Conservation (phyloP, 371 early-diverging fungal genomes). For the Circinella umbellata region DNA sequence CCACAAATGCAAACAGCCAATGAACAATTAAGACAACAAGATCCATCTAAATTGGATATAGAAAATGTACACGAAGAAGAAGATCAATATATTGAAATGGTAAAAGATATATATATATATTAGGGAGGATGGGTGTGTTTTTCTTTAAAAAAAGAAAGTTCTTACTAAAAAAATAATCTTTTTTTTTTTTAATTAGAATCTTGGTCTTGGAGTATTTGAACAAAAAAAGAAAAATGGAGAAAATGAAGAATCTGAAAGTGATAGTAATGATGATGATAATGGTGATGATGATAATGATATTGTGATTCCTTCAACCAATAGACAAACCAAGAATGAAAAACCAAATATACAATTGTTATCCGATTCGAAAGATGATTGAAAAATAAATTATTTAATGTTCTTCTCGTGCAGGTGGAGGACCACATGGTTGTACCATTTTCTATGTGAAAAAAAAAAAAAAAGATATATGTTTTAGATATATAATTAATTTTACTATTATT, state of each 20-base stretch:
- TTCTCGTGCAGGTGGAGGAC: slow-evolving; percentile 66
- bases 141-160: background rate
- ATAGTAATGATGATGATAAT: slow-evolving; percentile 26
- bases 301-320: slow-evolving; percentile 41
- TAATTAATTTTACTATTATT: background rate
- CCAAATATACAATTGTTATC: slow-evolving; percentile 22
- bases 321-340: slow-evolving; percentile 25
- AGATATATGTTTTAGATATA: background rate
- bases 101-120: slow-evolving; percentile 12
- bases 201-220: slow-evolving; percentile 67
- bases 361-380: slow-evolving; percentile 5
- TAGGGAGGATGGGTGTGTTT: background rate
- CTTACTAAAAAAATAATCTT: no score
- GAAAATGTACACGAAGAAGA: slow-evolving; percentile 58
- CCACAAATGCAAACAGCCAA: slow-evolving; percentile 65
- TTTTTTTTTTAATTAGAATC: slow-evolving; percentile 32
- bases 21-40: slow-evolving; percentile 39
- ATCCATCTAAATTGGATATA: slow-evolving; percentile 54
- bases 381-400: slow-evolving; percentile 45
- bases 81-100: slow-evolving; percentile 70
- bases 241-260: slow-evolving; percentile 20
- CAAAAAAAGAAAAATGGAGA: slow-evolving; percentile 32
- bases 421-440: slow-evolving; percentile 86
- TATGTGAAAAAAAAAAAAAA: slow-evolving; percentile 26
- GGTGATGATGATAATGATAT: slow-evolving; percentile 47